These are phyloP conservation scores for Yamadazyma sp. DNA, from an alignment of 805 yeast species.

Conservation along the genomic window DNA sequence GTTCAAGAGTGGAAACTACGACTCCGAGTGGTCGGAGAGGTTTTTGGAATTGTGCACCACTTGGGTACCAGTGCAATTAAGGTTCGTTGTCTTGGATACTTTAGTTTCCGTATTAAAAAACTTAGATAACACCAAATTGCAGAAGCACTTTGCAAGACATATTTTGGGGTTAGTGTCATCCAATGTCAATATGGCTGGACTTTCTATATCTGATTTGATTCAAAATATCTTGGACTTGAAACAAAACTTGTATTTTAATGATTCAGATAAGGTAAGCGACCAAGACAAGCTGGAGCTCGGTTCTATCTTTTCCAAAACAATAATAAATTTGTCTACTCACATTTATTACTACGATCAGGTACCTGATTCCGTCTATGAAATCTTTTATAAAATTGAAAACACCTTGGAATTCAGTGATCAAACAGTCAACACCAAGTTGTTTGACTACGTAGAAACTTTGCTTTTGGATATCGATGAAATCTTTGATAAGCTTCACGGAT, in stretches of 20 bases:
- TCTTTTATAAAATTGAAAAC: constrained; percentile 47
- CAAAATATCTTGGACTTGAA: constrained; percentile 57
- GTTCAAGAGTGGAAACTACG: constrained; percentile 31
- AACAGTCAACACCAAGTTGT: constrained; percentile 12
- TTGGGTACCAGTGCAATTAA: constrained; percentile 77
- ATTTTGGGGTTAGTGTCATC: constrained; percentile 66
- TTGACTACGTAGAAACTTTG: constrained; percentile 26
- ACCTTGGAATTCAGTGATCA: constrained; percentile 19
- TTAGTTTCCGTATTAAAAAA: constrained; percentile 29
- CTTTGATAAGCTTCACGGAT: constrained; percentile 24
- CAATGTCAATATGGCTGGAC: constrained; percentile 80
- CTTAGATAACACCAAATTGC: constrained; percentile 21
- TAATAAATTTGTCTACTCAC: constrained; percentile 72
- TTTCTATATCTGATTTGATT: constrained; percentile 79
- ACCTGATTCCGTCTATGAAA: constrained; percentile 73
- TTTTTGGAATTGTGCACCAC: constrained; percentile 65
- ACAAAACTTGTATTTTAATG: constrained; percentile 28
- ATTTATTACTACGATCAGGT: constrained; percentile 85
- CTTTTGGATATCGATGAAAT: constrained; percentile 33
- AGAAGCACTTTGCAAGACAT: constrained; percentile 43
- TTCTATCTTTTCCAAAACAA: constrained; percentile 51
- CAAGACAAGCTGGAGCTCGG: constrained; percentile 33
- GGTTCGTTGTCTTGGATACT: constrained; percentile 63
- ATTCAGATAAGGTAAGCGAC: constrained; percentile 19
- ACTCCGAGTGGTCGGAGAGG: constrained; percentile 50